Conservation (phyloP, 176 grass and related monocot species). For the Ensete ventricosum region DNA sequence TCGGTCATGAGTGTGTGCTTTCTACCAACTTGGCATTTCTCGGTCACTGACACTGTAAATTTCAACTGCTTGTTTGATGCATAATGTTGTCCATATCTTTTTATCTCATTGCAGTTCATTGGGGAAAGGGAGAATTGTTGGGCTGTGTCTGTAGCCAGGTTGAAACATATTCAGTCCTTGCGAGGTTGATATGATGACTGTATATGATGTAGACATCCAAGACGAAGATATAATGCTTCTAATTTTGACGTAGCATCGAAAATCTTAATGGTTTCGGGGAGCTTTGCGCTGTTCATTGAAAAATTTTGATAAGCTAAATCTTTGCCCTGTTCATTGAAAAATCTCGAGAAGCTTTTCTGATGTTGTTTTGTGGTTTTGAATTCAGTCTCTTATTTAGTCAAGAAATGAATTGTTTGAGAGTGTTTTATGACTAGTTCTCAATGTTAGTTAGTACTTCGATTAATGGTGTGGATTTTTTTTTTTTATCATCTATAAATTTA, state of each 20-base stretch:
- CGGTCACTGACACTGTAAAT: slow-evolving; percentile 5
- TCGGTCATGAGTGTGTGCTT: neutral
- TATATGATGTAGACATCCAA: slow-evolving; percentile 10
- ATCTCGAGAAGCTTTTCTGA: too few relatives aligned
- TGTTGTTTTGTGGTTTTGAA: too few relatives aligned
- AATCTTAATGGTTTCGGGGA: neutral
- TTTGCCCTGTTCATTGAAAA: too few relatives aligned
- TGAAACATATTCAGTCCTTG: slow-evolving; percentile 1
- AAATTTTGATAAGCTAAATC: neutral
- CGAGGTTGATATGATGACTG: neutral
- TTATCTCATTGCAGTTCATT: neutral
- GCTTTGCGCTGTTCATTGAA: neutral
- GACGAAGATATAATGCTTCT: neutral
- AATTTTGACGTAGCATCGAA: neutral
- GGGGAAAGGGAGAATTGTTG: neutral
- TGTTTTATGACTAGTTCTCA: too few relatives aligned
- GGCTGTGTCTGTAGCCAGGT: neutral
- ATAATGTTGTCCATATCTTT: neutral
- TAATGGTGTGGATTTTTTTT: too few relatives aligned
- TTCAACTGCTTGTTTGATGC: neutral
- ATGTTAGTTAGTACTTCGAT: too few relatives aligned
- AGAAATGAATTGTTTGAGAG: too few relatives aligned
- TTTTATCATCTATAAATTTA: too few relatives aligned
- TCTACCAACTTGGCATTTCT: neutral
- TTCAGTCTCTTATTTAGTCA: too few relatives aligned